phyloP scores from a whole-genome alignment of 2,329 filamentous ascomycete species.

The Thielaviopsis musarum region DNA sequence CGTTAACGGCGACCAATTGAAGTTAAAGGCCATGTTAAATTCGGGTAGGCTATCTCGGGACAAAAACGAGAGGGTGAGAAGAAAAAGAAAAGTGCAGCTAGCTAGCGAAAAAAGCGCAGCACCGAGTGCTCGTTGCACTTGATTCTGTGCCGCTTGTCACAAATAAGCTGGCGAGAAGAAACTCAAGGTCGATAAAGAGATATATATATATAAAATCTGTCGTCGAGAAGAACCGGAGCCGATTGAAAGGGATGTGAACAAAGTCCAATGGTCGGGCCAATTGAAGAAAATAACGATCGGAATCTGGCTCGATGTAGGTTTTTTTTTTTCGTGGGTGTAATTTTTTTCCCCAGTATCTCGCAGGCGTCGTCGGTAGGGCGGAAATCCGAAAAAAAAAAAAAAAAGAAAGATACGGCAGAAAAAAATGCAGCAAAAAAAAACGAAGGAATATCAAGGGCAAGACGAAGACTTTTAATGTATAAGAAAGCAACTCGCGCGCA shows the following conservation, averaged over 20 bases:
- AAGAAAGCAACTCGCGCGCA: too few species aligned
- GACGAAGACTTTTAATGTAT: too few species aligned
- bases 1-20: slow-evolving; percentile 99
- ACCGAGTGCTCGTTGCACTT: slow-evolving; percentile 1
- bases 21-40: slow-evolving; percentile 93
- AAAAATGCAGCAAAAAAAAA: neutral
- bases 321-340: neutral
- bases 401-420: neutral
- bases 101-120: neutral
- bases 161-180: neutral
- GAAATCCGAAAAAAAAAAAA: neutral
- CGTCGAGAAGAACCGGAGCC: neutral
- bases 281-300: neutral
- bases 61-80: neutral
- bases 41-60: slow-evolving; percentile 15
- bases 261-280: neutral
- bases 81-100: neutral
- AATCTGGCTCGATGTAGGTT: neutral
- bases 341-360: too few species aligned
- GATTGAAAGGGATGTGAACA: neutral
- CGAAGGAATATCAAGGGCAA: too few species aligned
- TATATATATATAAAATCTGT: too few species aligned
- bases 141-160: neutral
- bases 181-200: neutral
- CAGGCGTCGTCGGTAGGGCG: neutral